A percentile compares a stretch with the other conserved stretches of the same genome.
phyloP scores from a whole-genome alignment of 2,329 filamentous ascomycete genomes.

The Aspergillus bombycis region DNA sequence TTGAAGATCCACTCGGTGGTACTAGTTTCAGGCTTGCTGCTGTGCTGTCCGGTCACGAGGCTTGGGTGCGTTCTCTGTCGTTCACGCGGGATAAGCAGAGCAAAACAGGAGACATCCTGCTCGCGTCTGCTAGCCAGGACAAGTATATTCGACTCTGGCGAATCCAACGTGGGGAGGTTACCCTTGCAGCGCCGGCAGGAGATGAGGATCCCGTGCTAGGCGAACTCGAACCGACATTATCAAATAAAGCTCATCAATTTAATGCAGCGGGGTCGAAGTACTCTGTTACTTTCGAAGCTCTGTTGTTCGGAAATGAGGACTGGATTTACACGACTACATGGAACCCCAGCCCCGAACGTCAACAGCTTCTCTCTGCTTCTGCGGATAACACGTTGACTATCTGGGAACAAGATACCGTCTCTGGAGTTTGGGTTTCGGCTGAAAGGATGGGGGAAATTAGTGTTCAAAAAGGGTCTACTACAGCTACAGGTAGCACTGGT shows the following conservation, averaged over 20 bases:
- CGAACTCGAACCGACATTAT: constrained; percentile 67
- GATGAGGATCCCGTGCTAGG: constrained; percentile 42
- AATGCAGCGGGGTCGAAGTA: constrained; percentile 65
- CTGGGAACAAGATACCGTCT: constrained; percentile 82
- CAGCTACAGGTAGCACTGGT: constrained; percentile 91
- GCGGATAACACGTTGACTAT: constrained; percentile 94
- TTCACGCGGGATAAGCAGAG: constrained; percentile 68
- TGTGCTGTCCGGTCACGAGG: constrained; percentile 85
- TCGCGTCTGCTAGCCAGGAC: constrained; percentile 95
- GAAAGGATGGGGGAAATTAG: constrained; percentile 91
- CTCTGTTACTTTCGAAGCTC: constrained; percentile 87
- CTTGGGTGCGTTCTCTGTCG: constrained; percentile 86
- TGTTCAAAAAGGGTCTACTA: constrained; percentile 91
- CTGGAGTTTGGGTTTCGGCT: constrained; percentile 88
- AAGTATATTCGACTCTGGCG: constrained; percentile 96
- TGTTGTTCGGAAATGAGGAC: constrained; percentile 93
- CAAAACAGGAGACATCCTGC: constrained; percentile 67
- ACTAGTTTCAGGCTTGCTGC: constrained; percentile 70
- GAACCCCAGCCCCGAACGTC: constrained; percentile 59
- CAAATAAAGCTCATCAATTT: constrained; percentile 86
- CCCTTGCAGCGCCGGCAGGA: constrained; percentile 54
- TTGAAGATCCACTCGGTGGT: constrained; percentile 47
- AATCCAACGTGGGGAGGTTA: constrained; percentile 69
- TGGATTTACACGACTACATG: constrained; percentile 94
- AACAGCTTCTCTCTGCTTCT: constrained; percentile 83